Evolutionary conservation across 2,329 filamentous ascomycete genomes (phyloP).

Genomic region (Dactylellina cionopaga): DNA sequence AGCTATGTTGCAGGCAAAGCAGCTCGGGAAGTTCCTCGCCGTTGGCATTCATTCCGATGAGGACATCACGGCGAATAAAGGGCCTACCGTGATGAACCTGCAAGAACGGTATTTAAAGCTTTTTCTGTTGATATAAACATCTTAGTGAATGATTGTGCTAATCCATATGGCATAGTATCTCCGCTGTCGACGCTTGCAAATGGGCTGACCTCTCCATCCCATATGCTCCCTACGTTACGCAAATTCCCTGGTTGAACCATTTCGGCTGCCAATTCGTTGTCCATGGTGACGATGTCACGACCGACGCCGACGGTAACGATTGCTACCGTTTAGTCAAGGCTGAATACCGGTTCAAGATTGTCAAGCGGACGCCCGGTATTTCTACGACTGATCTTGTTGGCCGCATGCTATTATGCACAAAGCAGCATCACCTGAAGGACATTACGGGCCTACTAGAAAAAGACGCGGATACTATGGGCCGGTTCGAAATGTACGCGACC

Average conservation of each 20-base stretch:
- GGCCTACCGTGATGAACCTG: slow-evolving; percentile 92
- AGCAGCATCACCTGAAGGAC: slow-evolving; percentile 88
- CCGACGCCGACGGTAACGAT: slow-evolving; percentile 90
- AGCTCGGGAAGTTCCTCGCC: slow-evolving; percentile 85
- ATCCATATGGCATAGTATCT: slow-evolving; percentile 67
- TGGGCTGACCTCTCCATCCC: slow-evolving; percentile 89
- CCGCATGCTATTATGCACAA: slow-evolving; percentile 96
- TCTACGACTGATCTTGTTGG: slow-evolving; percentile 98
- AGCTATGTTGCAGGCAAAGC: slow-evolving; percentile 94
- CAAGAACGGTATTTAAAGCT: slow-evolving; percentile 73
- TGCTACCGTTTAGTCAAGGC: slow-evolving; percentile 98
- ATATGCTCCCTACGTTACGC: slow-evolving; percentile 92
- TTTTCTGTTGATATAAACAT: not conserved
- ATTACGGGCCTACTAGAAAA: slow-evolving; percentile 71
- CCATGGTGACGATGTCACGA: slow-evolving; percentile 96
- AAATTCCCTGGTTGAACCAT: slow-evolving; percentile 90
- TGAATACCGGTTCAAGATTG: slow-evolving; percentile 92
- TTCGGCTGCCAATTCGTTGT: slow-evolving; percentile 96
- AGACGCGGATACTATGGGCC: slow-evolving; percentile 36
- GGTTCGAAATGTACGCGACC: slow-evolving; percentile 76
- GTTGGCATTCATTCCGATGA: slow-evolving; percentile 97
- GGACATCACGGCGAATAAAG: slow-evolving; percentile 94
- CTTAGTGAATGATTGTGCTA: not conserved
- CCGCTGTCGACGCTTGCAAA: slow-evolving; percentile 91
- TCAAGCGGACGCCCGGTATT: slow-evolving; percentile 94